Conservation (phyloP, 2,329 filamentous ascomycete genomes). For the Colletotrichum chlorophyti region DNA sequence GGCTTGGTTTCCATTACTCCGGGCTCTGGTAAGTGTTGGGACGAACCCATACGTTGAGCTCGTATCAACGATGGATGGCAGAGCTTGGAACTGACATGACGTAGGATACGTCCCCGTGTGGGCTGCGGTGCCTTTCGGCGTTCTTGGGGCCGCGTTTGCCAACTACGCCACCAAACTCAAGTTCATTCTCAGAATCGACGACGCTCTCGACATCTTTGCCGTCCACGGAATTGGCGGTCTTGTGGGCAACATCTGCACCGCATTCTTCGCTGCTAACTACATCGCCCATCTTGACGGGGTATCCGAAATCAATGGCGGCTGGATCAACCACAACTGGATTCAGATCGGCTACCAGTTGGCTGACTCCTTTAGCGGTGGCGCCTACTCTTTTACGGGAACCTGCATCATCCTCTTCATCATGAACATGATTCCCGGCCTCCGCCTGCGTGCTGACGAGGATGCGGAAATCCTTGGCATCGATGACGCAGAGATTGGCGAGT, state of each 20-base stretch:
- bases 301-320: conserved; percentile 74
- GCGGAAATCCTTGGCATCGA: conserved; percentile 87
- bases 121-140: conserved; percentile 81
- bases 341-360: conserved; percentile 86
- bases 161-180: conserved; percentile 94
- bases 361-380: conserved; percentile 77
- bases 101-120: conserved; percentile 78
- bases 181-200: conserved; percentile 81
- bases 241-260: conserved; percentile 80
- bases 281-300: conserved; percentile 81
- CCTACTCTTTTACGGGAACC: conserved; percentile 80
- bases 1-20: conserved; percentile 90
- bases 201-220: conserved; percentile 88
- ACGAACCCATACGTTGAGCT: too few relatives aligned
- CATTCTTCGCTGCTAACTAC: conserved; percentile 84
- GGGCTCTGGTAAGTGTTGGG: conserved; percentile 71
- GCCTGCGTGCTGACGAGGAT: conserved; percentile 76
- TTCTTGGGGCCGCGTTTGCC: conserved; percentile 77
- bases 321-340: conserved; percentile 83
- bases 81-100: conserved; percentile 8
- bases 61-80: too few relatives aligned
- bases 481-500: conserved; percentile 90
- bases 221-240: conserved; percentile 81
- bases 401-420: conserved; percentile 82
- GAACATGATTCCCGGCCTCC: conserved; percentile 78